Percentiles rank a stretch among this genome's conserved stretches.
Evolutionary conservation across 371 early-diverging fungal genomes (phyloP).

Genomic region (Mortierella sp.): DNA sequence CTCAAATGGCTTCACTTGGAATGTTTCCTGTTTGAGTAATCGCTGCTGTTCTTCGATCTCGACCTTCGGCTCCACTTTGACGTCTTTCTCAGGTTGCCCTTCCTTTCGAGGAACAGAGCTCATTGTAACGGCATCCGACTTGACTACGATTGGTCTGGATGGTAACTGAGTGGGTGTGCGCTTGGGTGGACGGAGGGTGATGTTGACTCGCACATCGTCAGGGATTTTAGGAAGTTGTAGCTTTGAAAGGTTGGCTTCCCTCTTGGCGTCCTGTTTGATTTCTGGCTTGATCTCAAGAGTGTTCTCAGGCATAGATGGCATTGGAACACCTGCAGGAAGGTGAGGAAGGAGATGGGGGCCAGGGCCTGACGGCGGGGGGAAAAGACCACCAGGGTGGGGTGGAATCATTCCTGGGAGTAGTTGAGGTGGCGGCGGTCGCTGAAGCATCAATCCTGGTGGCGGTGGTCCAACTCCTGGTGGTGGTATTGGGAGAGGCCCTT

Average conservation of each 20-base stretch:
- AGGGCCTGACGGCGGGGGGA: slow-evolving; percentile 32
- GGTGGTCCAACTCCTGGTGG: slow-evolving; percentile 52
- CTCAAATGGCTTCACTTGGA: slow-evolving; percentile 43
- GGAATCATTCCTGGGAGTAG: slow-evolving; percentile 39
- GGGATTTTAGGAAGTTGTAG: slow-evolving; percentile 38
- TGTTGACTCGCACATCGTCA: slow-evolving; percentile 28
- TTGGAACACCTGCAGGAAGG: slow-evolving; percentile 10
- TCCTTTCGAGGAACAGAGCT: slow-evolving; percentile 13
- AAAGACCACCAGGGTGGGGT: slow-evolving; percentile 18
- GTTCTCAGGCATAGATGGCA: slow-evolving; percentile 6
- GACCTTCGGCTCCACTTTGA: slow-evolving; percentile 27
- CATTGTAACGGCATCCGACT: slow-evolving; percentile 29
- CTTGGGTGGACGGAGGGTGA: slow-evolving; percentile 32
- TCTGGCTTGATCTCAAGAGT: slow-evolving; percentile 18
- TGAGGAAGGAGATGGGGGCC: slow-evolving; percentile 24
- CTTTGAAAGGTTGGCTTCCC: slow-evolving; percentile 28
- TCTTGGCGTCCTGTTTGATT: slow-evolving; percentile 27
- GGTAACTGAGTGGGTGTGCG: slow-evolving; percentile 38
- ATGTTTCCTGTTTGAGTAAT: slow-evolving; percentile 43
- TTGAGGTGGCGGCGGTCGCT: slow-evolving; percentile 25
- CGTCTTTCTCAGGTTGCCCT: slow-evolving; percentile 13
- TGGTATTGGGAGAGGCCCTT: slow-evolving; percentile 45
- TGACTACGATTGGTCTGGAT: slow-evolving; percentile 28
- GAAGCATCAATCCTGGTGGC: slow-evolving; percentile 41
- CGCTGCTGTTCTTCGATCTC: slow-evolving; percentile 26